Conservation (phyloP, 306 rosid genomes). For the Lablab purpureus region DNA sequence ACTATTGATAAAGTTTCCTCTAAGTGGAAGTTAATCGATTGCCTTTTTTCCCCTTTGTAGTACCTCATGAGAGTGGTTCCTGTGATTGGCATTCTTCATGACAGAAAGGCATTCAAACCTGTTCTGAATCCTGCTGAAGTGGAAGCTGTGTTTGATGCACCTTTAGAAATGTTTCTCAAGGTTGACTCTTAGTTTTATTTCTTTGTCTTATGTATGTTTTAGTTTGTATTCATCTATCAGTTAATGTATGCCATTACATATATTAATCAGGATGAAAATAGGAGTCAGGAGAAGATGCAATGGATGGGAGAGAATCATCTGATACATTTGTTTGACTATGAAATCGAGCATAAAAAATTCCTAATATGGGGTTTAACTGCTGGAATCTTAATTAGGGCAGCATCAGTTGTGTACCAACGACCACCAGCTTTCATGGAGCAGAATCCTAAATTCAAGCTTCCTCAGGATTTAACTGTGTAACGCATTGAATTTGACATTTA, state of each 20-base stretch:
- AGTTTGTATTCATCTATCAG: neutral
- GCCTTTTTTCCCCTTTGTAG: slow-evolving; percentile 52
- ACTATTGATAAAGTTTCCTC: neutral
- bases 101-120: slow-evolving; percentile 78
- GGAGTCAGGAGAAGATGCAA: slow-evolving; percentile 76
- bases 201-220: neutral
- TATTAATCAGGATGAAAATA: slow-evolving; percentile 82
- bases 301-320: slow-evolving; percentile 91
- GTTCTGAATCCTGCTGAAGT: slow-evolving; percentile 83
- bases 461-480: slow-evolving; percentile 39
- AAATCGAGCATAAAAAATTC: slow-evolving; percentile 61
- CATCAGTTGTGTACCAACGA: slow-evolving; percentile 77
- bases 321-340: slow-evolving; percentile 83
- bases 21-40: slow-evolving; percentile 44
- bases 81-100: slow-evolving; percentile 76
- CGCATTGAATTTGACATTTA: slow-evolving; percentile 44
- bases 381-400: slow-evolving; percentile 91
- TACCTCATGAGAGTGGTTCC: slow-evolving; percentile 92
- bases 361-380: slow-evolving; percentile 96
- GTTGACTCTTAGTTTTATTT: slow-evolving; percentile 45
- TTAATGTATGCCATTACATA: neutral
- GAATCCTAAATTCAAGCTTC: slow-evolving; percentile 80
- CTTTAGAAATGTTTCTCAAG: slow-evolving; percentile 96
- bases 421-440: slow-evolving; percentile 88
- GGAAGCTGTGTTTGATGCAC: slow-evolving; percentile 88